Evolutionary conservation across 495 filamentous ascomycete genomes (phyloP).

Genomic region (Jackrogersella minutella): DNA sequence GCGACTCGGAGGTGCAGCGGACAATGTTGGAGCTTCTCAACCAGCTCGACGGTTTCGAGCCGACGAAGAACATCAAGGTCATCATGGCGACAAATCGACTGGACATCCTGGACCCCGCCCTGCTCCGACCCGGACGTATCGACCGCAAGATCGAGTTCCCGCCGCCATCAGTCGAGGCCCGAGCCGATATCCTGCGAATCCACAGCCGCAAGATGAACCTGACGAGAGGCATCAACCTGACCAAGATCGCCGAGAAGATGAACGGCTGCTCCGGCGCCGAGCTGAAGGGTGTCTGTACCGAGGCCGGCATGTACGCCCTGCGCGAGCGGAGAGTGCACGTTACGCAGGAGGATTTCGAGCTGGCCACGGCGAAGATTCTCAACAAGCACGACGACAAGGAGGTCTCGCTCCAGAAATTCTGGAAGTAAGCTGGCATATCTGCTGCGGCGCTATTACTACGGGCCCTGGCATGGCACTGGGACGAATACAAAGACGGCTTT

Average conservation of each 20-base stretch:
- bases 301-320: constrained; percentile 97
- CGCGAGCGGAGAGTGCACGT: constrained; percentile 96
- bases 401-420: constrained; percentile 82
- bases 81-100: constrained; percentile 99
- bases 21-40: constrained; percentile 99
- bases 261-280: constrained; percentile 97
- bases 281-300: constrained; percentile 95
- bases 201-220: constrained; percentile 98
- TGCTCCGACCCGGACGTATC: constrained; percentile 93
- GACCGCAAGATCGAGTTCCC: constrained; percentile 99
- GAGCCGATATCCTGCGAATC: constrained; percentile 97
- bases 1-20: constrained; percentile 98
- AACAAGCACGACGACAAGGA: constrained; percentile 99
- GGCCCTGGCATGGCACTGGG: not conserved
- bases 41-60: constrained; percentile 98
- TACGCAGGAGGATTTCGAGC: constrained; percentile 98
- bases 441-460: not conserved
- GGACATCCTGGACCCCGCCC: constrained; percentile 94
- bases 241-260: constrained; percentile 99
- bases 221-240: constrained; percentile 95
- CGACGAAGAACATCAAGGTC: constrained; percentile 99
- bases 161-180: constrained; percentile 93
- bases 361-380: constrained; percentile 98
- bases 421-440: constrained; percentile 77
- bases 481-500: not conserved